Conservation (phyloP, 148 eudicot genomes). For the Nepenthes gracilis region DNA sequence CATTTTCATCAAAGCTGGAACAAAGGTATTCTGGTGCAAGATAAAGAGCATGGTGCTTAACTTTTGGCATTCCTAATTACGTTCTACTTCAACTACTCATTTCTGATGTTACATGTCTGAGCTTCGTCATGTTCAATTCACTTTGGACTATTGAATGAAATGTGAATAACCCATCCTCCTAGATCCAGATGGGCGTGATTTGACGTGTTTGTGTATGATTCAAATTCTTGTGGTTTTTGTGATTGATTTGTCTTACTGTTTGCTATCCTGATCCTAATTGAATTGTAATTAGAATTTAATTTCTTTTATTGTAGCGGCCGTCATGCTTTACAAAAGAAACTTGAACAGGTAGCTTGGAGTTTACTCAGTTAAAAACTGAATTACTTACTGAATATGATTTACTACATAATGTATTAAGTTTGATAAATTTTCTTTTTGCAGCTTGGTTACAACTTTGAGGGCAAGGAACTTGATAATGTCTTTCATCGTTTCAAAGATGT, state of each 20-base stretch:
- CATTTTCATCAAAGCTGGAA: too few relatives aligned
- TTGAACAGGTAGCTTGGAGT: constrained; percentile 45
- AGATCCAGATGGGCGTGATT: too few relatives aligned
- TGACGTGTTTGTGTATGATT: too few relatives aligned
- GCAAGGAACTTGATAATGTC: constrained; percentile 83
- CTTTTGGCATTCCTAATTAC: too few relatives aligned
- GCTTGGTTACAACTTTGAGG: constrained; percentile 81
- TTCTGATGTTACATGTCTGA: too few relatives aligned
- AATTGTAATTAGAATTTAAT: neutral
- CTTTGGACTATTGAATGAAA: neutral
- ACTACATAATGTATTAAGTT: neutral
- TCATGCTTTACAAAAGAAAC: constrained; percentile 81
- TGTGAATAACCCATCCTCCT: too few relatives aligned
- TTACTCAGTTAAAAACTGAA: neutral
- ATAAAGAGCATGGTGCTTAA: too few relatives aligned
- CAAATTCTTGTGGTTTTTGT: too few relatives aligned
- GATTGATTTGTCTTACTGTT: neutral
- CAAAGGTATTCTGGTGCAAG: too few relatives aligned
- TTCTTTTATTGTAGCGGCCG: constrained; percentile 60
- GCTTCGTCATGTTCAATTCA: neutral
- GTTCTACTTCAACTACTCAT: too few relatives aligned
- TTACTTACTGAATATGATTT: neutral
- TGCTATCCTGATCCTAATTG: neutral
- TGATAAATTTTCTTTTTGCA: constrained; percentile 19
- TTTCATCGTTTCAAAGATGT: constrained; percentile 83